phyloP scores from a whole-genome alignment of 345 rosid genomes.

The Lepidium africanum region DNA sequence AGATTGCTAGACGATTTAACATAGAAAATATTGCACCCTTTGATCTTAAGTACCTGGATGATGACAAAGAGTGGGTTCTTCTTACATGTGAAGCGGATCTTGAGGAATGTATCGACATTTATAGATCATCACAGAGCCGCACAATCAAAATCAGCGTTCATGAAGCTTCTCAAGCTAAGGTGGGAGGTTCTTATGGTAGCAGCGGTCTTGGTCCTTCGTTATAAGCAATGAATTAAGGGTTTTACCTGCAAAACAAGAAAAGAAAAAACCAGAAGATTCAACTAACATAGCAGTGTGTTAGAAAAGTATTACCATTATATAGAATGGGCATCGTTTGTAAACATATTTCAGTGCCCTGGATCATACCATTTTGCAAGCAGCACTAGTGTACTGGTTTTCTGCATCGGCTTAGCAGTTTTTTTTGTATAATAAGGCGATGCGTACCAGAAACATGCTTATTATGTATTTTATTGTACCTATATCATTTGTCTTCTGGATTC shows the following conservation, averaged over 20 bases:
- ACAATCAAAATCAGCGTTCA: conserved; percentile 61
- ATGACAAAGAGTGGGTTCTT: conserved; percentile 70
- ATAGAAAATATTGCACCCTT: conserved; percentile 34
- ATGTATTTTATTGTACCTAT: conserved; percentile 13
- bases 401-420: conserved; percentile 32
- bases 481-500: conserved; percentile 27
- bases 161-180: conserved; percentile 31
- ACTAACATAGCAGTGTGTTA: conserved; percentile 26
- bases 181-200: conserved; percentile 31
- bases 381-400: conserved; percentile 15
- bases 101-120: conserved; percentile 76
- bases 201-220: conserved; percentile 24
- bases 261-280: background rate
- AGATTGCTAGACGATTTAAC: conserved; percentile 49
- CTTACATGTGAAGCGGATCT: conserved; percentile 72
- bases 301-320: conserved; percentile 5
- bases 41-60: conserved; percentile 62
- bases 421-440: conserved; percentile 35
- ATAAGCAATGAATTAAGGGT: conserved; percentile 6
- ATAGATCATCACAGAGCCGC: conserved; percentile 39
- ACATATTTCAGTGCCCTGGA: conserved; percentile 15
- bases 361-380: conserved; percentile 22
- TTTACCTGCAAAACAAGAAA: background rate
- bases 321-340: conserved; percentile 6
- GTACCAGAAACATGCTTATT: conserved; percentile 5